phyloP scores from a whole-genome alignment of 1,139 yeast genomes.

The Debaryomyces udenii region DNA sequence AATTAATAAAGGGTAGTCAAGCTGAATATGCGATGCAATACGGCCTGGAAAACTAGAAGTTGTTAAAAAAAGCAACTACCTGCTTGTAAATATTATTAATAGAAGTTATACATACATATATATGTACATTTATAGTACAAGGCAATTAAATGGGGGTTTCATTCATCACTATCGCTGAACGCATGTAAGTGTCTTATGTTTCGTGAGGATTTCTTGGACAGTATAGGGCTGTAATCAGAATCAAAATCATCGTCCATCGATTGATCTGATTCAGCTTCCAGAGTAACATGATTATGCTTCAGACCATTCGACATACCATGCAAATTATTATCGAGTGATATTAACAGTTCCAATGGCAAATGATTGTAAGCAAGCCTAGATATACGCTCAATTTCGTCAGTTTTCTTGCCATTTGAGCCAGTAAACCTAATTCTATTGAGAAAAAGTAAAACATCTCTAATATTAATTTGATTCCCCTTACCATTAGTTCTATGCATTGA shows the following conservation, averaged over 20 bases:
- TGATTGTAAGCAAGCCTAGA: constrained; percentile 38
- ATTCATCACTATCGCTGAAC: constrained; percentile 13
- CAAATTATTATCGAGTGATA: constrained; percentile 38
- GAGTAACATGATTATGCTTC: neutral
- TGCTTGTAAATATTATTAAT: constrained; percentile 9
- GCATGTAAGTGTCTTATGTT: constrained; percentile 3
- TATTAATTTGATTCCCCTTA: constrained; percentile 27
- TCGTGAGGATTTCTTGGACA: neutral
- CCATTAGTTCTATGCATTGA: constrained; percentile 35
- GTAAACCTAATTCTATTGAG: constrained; percentile 37
- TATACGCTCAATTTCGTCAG: constrained; percentile 26
- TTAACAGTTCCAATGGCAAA: constrained; percentile 41
- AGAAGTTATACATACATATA: constrained; percentile 11
- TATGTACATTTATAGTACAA: constrained; percentile 12
- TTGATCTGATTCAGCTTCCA: neutral
- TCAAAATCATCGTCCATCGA: constrained; percentile 3
- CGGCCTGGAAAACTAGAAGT: neutral
- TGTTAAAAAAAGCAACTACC: neutral
- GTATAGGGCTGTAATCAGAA: constrained; percentile 1
- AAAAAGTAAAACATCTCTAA: constrained; percentile 40
- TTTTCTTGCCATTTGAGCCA: constrained; percentile 20
- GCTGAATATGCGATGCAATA: constrained; percentile 18
- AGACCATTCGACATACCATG: constrained; percentile 11
- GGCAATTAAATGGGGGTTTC: constrained; percentile 3
- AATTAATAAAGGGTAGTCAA: constrained; percentile 40